A percentile compares a stretch with the other conserved stretches of the same genome.
phyloP scores from a whole-genome alignment of 495 filamentous ascomycete species.

The Penicillium pulvis region DNA sequence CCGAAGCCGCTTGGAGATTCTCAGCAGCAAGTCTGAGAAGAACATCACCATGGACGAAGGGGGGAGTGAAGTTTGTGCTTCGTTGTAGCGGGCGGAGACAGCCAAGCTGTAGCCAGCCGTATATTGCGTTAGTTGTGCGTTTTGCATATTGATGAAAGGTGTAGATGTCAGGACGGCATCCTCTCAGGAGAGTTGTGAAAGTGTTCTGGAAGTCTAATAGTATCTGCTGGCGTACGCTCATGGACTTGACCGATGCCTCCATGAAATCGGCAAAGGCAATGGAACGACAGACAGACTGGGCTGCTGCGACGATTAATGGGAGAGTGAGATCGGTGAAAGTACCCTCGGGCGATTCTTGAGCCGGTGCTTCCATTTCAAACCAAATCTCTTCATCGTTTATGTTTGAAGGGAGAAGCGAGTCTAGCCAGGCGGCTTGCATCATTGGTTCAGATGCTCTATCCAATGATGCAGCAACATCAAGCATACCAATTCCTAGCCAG shows the following conservation, averaged over 20 bases:
- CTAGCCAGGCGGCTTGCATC: conserved; percentile 37
- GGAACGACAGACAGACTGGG: conserved; percentile 27
- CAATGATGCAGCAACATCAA: conserved; percentile 38
- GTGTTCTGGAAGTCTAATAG: conserved; percentile 32
- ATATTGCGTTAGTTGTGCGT: conserved; percentile 22
- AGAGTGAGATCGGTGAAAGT: conserved; percentile 40
- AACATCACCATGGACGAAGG: conserved; percentile 23
- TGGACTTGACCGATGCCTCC: conserved; percentile 24
- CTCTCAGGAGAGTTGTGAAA: conserved; percentile 23
- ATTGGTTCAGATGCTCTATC: conserved; percentile 44
- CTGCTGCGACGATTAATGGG: conserved; percentile 27
- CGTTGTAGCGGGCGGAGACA: conserved; percentile 35
- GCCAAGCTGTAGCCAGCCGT: conserved; percentile 36
- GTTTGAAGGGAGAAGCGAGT: conserved; percentile 31
- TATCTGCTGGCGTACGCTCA: conserved; percentile 32
- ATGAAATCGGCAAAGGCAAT: conserved; percentile 35
- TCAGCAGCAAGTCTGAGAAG: conserved; percentile 36
- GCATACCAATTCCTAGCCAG: conserved; percentile 38
- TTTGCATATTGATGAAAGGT: conserved; percentile 34
- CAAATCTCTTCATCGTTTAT: conserved; percentile 38
- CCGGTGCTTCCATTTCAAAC: conserved; percentile 27
- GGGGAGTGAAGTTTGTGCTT: conserved; percentile 29
- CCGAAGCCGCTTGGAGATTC: conserved; percentile 28
- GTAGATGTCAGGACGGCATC: conserved; percentile 25
- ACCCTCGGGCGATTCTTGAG: conserved; percentile 21